These are phyloP conservation scores for Castanopsis chinensis DNA, from an alignment of 306 rosid species.

Conservation along the genomic window DNA sequence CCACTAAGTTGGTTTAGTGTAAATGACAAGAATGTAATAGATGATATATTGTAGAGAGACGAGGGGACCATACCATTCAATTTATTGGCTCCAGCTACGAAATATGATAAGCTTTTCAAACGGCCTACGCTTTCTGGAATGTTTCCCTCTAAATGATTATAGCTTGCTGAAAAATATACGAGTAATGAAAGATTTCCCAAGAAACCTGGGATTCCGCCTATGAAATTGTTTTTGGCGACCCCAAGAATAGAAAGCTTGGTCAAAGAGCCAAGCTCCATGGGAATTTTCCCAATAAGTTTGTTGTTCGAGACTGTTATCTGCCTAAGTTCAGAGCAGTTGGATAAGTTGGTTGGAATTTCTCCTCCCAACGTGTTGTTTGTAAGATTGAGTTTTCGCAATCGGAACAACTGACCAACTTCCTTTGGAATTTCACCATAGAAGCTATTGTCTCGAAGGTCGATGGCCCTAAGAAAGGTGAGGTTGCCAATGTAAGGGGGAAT, in stretches of 20 bases:
- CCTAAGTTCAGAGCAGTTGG: no score
- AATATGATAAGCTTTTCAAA: neutral
- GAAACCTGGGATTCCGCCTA: conserved; percentile 30
- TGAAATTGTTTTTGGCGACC: conserved; percentile 3
- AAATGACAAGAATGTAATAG: neutral
- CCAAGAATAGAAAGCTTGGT: neutral
- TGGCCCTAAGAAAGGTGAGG: no score
- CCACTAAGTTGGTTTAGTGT: neutral
- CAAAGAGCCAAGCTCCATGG: conserved; percentile 6
- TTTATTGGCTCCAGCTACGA: neutral
- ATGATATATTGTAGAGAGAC: conserved; percentile 38
- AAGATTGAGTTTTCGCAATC: no score
- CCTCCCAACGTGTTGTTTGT: no score
- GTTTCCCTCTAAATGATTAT: conserved; percentile 20
- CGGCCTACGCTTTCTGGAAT: conserved; percentile 30
- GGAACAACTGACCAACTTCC: no score
- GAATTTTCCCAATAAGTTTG: no score
- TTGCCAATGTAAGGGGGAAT: no score
- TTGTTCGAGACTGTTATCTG: accelerated
- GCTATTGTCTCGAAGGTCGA: no score
- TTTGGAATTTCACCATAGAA: no score
- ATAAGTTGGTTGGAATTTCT: no score
- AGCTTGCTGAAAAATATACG: accelerated
- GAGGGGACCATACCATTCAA: conserved; percentile 27
- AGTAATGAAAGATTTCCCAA: conserved; percentile 40